Evolutionary conservation across 1,284 basidiomycete species (phyloP).

Genomic region (Heterobasidion parviporum): DNA sequence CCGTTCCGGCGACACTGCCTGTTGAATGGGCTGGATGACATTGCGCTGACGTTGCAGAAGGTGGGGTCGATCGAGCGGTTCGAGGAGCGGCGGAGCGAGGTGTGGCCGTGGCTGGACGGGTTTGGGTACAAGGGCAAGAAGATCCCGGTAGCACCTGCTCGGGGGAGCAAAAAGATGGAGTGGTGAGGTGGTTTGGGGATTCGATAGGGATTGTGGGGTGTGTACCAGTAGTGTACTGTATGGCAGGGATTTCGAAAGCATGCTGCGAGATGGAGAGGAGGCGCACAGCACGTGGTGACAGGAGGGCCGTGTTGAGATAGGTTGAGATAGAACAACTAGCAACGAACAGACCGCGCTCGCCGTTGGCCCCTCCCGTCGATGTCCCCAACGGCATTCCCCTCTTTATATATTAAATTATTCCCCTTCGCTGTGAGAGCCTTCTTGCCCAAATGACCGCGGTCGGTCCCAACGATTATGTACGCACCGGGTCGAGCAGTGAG

Average conservation of each 20-base stretch:
- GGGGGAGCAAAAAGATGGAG: slow-evolving; percentile 55
- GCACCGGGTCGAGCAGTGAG: not conserved
- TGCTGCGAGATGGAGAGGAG: not conserved
- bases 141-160: slow-evolving; percentile 47
- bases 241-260: not conserved
- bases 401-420: not conserved
- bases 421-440: not conserved
- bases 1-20: slow-evolving; percentile 87
- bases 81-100: slow-evolving; percentile 65
- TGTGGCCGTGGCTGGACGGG: slow-evolving; percentile 93
- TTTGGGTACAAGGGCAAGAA: slow-evolving; percentile 79
- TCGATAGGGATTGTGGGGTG: not conserved
- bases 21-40: slow-evolving; percentile 91
- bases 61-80: slow-evolving; percentile 63
- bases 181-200: slow-evolving; percentile 44
- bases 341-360: not conserved
- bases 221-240: not conserved
- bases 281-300: not conserved
- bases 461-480: not conserved
- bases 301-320: no score
- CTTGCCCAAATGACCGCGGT: not conserved
- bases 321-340: no score
- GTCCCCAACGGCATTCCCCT: no score
- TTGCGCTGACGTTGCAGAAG: slow-evolving; percentile 84
- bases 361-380: no score